These are phyloP conservation scores for Trichopus zeylanicus DNA, from an alignment of 116 monocot genomes.

Conservation along the genomic window DNA sequence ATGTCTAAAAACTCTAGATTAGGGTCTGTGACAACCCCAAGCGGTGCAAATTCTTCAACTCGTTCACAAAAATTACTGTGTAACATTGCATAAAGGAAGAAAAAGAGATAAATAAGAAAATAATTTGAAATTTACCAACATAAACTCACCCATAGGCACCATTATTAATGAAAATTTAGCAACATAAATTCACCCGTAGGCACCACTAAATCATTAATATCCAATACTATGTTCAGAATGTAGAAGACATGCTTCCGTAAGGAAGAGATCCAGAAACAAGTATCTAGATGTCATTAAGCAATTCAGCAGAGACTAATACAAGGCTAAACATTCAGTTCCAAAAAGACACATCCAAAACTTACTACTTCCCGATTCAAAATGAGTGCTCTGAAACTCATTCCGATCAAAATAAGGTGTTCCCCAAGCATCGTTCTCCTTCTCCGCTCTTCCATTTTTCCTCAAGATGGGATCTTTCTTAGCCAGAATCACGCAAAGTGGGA, in stretches of 20 bases:
- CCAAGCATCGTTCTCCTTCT: neutral
- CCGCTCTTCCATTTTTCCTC: neutral
- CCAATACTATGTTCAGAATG: too few relatives aligned
- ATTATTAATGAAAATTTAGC: too few relatives aligned
- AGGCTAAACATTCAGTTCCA: neutral
- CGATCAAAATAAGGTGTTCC: neutral
- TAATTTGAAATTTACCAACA: neutral
- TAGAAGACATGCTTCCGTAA: neutral
- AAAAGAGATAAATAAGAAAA: neutral
- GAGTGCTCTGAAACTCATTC: neutral
- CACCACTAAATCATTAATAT: too few relatives aligned
- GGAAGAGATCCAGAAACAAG: neutral
- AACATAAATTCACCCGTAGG: neutral
- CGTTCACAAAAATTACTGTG: constrained; percentile 8
- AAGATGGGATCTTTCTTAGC: neutral
- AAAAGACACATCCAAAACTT: neutral
- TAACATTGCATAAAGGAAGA: constrained; percentile 6
- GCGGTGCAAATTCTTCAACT: constrained; percentile 12
- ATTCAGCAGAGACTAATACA: neutral
- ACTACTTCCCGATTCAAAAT: neutral
- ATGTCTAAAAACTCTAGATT: constrained; percentile 2
- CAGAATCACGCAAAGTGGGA: neutral
- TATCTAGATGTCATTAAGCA: neutral
- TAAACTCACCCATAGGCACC: neutral
- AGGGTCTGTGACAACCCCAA: constrained; percentile 8